phyloP scores from a whole-genome alignment of 495 filamentous ascomycete species.

The Clavariopsis aquatica region DNA sequence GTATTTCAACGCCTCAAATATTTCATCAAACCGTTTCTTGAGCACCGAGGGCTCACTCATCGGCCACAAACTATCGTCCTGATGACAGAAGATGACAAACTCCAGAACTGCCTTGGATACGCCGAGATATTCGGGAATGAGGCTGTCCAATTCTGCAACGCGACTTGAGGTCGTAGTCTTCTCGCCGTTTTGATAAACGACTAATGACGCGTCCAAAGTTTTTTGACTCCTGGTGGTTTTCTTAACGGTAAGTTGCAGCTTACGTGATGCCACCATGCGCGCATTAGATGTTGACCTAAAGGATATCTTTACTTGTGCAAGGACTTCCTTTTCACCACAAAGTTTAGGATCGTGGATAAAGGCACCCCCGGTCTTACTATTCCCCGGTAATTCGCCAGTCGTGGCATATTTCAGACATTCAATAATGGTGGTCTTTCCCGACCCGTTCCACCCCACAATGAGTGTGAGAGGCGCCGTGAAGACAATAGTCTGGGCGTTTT shows the following conservation, averaged over 20 bases:
- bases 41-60: conserved; percentile 84
- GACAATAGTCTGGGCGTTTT: conserved; percentile 73
- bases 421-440: conserved; percentile 98
- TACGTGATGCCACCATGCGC: conserved; percentile 78
- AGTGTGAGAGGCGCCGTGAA: conserved; percentile 90
- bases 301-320: conserved; percentile 86
- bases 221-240: conserved; percentile 71
- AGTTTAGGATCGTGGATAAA: conserved; percentile 96
- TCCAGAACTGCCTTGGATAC: conserved; percentile 89
- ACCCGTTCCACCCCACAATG: conserved; percentile 96
- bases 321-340: conserved; percentile 80
- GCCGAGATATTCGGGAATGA: conserved; percentile 84
- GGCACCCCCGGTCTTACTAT: conserved; percentile 82
- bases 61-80: conserved; percentile 96
- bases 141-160: conserved; percentile 74
- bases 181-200: conserved; percentile 80
- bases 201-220: conserved; percentile 74
- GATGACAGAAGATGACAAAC: conserved; percentile 96
- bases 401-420: conserved; percentile 99
- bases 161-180: conserved; percentile 72
- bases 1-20: conserved; percentile 95
- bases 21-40: conserved; percentile 95
- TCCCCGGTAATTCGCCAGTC: conserved; percentile 88
- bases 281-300: conserved; percentile 76
- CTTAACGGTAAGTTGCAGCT: conserved; percentile 81